phyloP scores from a whole-genome alignment of 2,329 filamentous ascomycete species.

The Aureobasidium vineae region DNA sequence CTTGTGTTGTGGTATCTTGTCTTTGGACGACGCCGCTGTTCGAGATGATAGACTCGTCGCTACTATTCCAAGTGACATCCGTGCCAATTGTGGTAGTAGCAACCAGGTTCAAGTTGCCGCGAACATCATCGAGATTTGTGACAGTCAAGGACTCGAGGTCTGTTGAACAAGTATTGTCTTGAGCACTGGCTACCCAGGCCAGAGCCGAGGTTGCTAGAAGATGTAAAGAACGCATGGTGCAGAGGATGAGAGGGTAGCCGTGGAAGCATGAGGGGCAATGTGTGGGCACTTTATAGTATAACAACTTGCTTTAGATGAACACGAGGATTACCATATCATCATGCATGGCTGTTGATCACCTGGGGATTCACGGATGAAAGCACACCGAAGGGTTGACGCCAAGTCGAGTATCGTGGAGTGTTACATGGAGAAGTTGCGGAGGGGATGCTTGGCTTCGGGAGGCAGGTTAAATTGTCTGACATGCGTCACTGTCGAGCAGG shows the following conservation, averaged over 20 bases:
- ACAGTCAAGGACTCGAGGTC: background rate
- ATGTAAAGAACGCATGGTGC: background rate
- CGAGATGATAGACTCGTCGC: background rate
- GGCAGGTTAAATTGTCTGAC: background rate
- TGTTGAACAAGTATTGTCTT: constrained; percentile 3
- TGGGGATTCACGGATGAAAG: constrained; percentile 7
- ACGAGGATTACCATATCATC: background rate
- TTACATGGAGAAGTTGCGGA: background rate
- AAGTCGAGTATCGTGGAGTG: background rate
- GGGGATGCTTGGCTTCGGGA: constrained; percentile 1
- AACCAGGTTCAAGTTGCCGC: background rate
- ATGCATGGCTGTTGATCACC: constrained; percentile 15
- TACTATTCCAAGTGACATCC: constrained; percentile 7
- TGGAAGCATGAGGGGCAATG: background rate
- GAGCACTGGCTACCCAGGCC: background rate
- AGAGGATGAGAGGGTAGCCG: background rate
- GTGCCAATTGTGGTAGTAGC: background rate
- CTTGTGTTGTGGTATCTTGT: background rate
- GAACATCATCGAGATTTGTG: constrained; percentile 1
- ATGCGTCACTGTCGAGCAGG: background rate
- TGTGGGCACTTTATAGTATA: background rate
- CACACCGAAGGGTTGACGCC: constrained; percentile 8
- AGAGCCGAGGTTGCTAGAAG: background rate
- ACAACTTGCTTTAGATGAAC: background rate
- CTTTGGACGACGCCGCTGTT: background rate